phyloP scores from a whole-genome alignment of 2,329 filamentous ascomycete genomes.

The Coniella lustricola region DNA sequence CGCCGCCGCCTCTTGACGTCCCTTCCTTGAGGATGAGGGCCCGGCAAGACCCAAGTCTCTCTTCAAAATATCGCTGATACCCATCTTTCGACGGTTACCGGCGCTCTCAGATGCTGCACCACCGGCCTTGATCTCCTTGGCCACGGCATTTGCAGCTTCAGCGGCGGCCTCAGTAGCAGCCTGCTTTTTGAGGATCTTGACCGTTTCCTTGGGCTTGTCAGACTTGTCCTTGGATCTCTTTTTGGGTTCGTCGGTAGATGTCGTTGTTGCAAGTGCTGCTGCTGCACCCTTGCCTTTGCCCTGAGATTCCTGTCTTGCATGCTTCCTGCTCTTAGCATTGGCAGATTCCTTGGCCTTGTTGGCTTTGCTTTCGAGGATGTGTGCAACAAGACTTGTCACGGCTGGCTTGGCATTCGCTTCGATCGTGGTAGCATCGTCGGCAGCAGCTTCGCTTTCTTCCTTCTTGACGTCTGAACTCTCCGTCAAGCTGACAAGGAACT shows the following conservation, averaged over 20 bases:
- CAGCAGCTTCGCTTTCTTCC: constrained; percentile 41
- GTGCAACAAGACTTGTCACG: constrained; percentile 64
- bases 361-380: constrained; percentile 78
- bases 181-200: constrained; percentile 58
- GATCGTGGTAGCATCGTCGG: constrained; percentile 39
- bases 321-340: constrained; percentile 49
- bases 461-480: constrained; percentile 45
- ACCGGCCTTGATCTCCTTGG: constrained; percentile 28
- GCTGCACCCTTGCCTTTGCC: constrained; percentile 38
- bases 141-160: constrained; percentile 37
- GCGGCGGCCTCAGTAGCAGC: constrained; percentile 41
- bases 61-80: constrained; percentile 54
- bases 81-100: constrained; percentile 53
- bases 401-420: constrained; percentile 57
- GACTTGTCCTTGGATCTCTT: constrained; percentile 50
- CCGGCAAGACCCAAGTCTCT: constrained; percentile 59
- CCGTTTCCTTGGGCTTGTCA: constrained; percentile 49
- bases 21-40: constrained; percentile 50
- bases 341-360: constrained; percentile 60
- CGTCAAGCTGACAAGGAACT: constrained; percentile 81
- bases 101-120: constrained; percentile 29
- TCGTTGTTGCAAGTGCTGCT: background rate
- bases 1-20: constrained; percentile 36
- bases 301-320: constrained; percentile 47
- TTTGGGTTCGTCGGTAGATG: constrained; percentile 38